A percentile compares a stretch with the other conserved stretches of the same genome.
These are phyloP conservation scores for Leersia perrieri DNA, from an alignment of 176 grass and related monocot genomes.

Conservation along the genomic window DNA sequence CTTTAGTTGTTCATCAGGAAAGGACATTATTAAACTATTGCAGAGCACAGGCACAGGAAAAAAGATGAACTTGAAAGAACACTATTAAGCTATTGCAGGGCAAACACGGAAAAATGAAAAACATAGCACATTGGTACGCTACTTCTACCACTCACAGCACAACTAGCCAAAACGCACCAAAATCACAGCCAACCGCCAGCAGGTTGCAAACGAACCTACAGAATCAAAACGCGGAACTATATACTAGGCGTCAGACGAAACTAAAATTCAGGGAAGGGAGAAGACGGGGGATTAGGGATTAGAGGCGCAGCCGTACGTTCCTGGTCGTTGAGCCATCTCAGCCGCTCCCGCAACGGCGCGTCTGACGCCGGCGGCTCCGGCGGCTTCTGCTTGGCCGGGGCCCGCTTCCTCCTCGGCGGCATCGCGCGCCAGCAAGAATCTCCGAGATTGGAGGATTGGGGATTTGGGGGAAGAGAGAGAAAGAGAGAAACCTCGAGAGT, in stretches of 20 bases:
- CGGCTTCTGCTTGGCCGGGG: not conserved
- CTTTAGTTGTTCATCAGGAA: not conserved
- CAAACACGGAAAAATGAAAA: no score
- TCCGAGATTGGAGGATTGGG: not conserved
- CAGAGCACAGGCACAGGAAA: not conserved
- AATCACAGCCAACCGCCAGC: not conserved
- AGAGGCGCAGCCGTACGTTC: conserved; percentile 33
- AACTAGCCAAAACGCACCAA: not conserved
- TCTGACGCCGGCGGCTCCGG: conserved; percentile 21
- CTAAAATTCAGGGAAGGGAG: not conserved
- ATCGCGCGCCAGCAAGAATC: no score
- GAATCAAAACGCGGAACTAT: not conserved
- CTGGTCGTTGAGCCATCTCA: conserved; percentile 12
- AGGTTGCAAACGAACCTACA: not conserved
- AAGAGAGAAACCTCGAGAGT: not conserved
- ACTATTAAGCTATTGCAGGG: no score
- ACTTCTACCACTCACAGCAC: not conserved
- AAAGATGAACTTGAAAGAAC: no score
- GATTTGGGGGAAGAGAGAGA: not conserved
- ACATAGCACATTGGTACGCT: no score
- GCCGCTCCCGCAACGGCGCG: conserved; percentile 23
- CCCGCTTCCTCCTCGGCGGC: conserved; percentile 32
- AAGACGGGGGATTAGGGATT: not conserved
- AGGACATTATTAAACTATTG: not conserved
- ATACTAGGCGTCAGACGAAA: not conserved